Base-by-base conservation (phyloP, 768 basidiomycete species). In the Amanita exitialis region DNA sequence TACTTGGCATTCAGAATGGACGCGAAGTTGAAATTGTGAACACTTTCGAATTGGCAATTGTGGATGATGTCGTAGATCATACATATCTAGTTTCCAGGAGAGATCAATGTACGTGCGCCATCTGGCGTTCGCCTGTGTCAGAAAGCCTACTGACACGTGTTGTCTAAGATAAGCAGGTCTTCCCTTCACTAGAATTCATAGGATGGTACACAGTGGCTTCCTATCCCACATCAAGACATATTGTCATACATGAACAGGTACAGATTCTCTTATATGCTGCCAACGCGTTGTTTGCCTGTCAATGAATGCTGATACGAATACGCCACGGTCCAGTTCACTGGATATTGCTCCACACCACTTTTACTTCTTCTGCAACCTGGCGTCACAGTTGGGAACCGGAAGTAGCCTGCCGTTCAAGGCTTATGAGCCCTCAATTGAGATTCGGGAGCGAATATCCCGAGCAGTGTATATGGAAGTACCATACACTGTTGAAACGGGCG, bases 11-110 rank as follows among this genome's bases (percentile, higher is more conserved):
- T 2, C 93, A 97, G 65, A 85, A 80, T 59, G 94, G 94, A 18
- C 81, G 94, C 54, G 90, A 97, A 60, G 86, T 99, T 21, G 94
- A 98, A 68, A 94, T 99, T 61, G 87, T 95, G 53, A 99, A 97
- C 61, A 87, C 90, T 8, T 99, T 98, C 62, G 96, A 99, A 63
- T 73, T 98, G 44, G 85, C 86, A 5, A 71, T 83, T 44, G 74
- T 77, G 49, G 76, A 68, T 28, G 73, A 73, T 28, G 76, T 75
- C 37, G 81, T 95, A 7, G 88, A 97, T 66, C 82, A 85, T 54
- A 86, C 74, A 1, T 97, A 94, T 64, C 70, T 97, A 6, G 73
- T 82, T 9, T 82, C 83, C 44, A 74, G 96, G 62, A 79, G 81
- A 58, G 92, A 94, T 55, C 93, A 97, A 67, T 99, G 95, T 69